phyloP scores from a whole-genome alignment of 495 filamentous ascomycete species.

The Daldinia bambusicola region DNA sequence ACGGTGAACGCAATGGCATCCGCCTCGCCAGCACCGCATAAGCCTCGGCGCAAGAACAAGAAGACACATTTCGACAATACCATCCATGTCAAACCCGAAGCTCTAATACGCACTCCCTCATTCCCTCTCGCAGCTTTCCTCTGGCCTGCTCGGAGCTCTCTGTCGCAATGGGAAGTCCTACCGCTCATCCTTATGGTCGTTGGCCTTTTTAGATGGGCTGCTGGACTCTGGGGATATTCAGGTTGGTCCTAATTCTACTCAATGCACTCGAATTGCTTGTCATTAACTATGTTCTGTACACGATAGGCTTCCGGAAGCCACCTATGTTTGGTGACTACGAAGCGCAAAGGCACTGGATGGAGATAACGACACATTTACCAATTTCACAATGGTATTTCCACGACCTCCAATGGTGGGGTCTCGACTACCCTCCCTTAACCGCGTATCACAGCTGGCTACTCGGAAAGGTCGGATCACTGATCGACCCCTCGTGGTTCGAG shows the following conservation, averaged over 20 bases:
- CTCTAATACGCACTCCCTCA: conserved; percentile 57
- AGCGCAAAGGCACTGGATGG: conserved; percentile 99
- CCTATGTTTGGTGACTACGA: conserved; percentile 98
- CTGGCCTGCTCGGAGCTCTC: conserved; percentile 84
- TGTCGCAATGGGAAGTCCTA: conserved; percentile 92
- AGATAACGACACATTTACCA: conserved; percentile 87
- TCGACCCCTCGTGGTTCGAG: conserved; percentile 90
- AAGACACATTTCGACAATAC: conserved; percentile 48
- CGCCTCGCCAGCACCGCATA: conserved; percentile 58
- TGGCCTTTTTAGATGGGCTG: conserved; percentile 93
- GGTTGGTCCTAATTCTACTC: conserved; percentile 59
- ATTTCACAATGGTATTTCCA: conserved; percentile 97
- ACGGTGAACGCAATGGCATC: conserved; percentile 56
- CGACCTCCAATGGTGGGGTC: conserved; percentile 95
- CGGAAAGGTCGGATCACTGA: conserved; percentile 81
- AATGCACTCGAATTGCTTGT: background rate
- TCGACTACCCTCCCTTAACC: conserved; percentile 97
- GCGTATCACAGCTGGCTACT: conserved; percentile 97
- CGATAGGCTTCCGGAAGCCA: conserved; percentile 76
- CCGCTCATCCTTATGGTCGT: conserved; percentile 87
- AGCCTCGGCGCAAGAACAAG: conserved; percentile 62
- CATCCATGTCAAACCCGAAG: conserved; percentile 45
- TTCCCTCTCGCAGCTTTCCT: conserved; percentile 93
- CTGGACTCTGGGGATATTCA: conserved; percentile 93
- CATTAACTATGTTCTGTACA: conserved; percentile 11